These are phyloP conservation scores for Cynanchum wilfordii DNA, from an alignment of 257 asterid species.

Conservation along the genomic window DNA sequence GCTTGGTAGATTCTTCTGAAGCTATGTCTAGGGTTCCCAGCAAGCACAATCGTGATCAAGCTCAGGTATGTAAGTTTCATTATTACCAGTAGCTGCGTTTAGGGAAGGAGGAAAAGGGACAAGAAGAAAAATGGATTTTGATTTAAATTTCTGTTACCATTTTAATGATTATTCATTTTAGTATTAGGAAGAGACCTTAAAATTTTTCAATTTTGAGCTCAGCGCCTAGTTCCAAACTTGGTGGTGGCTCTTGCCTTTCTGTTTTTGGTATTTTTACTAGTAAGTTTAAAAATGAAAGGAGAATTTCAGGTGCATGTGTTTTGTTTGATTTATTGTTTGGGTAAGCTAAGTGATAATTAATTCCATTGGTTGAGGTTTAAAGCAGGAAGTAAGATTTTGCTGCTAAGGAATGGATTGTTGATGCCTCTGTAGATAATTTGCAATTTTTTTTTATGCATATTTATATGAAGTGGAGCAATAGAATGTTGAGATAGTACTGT, in stretches of 20 bases:
- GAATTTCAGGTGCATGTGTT: no score
- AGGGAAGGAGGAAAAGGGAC: neutral
- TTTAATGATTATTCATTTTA: neutral
- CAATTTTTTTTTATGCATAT: neutral
- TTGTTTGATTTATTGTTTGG: neutral
- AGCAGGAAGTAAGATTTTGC: neutral
- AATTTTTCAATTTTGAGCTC: neutral
- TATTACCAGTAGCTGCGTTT: neutral
- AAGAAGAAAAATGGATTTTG: neutral
- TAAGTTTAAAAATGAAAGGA: neutral
- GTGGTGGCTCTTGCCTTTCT: neutral
- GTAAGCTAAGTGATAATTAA: neutral
- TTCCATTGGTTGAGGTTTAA: neutral
- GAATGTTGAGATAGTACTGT: neutral
- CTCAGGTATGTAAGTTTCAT: constrained; percentile 33
- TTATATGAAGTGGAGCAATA: neutral
- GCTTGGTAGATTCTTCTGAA: neutral
- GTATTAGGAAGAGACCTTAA: neutral
- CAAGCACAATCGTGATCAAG: constrained; percentile 60
- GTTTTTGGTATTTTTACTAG: neutral
- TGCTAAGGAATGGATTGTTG: neutral
- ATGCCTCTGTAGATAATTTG: neutral
- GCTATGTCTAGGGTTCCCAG: constrained; percentile 58
- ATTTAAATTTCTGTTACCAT: neutral
- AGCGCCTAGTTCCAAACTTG: neutral